Conservation (phyloP, 2,329 filamentous ascomycete species). For the Colletotrichum siamense region DNA sequence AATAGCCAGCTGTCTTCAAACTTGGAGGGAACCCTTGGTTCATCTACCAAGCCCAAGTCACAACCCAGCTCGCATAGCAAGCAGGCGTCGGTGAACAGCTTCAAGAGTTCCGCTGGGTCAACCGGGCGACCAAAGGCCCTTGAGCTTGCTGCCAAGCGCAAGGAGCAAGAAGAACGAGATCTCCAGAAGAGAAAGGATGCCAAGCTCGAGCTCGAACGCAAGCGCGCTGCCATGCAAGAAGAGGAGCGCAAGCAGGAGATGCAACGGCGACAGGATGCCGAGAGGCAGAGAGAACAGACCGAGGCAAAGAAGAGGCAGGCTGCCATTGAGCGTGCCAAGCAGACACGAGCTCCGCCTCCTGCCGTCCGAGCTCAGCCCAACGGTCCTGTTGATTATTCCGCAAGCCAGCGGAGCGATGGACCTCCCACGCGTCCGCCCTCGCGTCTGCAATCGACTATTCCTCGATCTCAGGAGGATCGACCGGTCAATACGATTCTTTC, state of each 20-base stretch:
- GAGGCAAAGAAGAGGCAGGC: slow-evolving; percentile 73
- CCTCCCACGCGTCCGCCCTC: slow-evolving; percentile 51
- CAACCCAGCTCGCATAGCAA: slow-evolving; percentile 68
- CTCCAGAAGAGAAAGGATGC: slow-evolving; percentile 79
- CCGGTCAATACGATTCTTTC: slow-evolving; percentile 65
- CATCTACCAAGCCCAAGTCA: slow-evolving; percentile 63
- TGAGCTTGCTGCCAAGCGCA: slow-evolving; percentile 79
- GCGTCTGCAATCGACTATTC: slow-evolving; percentile 61
- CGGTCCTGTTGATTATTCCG: slow-evolving; percentile 51
- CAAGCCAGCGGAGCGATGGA: slow-evolving; percentile 31
- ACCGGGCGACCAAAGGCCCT: slow-evolving; percentile 73
- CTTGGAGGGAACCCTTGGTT: slow-evolving; percentile 59
- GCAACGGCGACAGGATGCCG: slow-evolving; percentile 64
- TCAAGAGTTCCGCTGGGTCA: slow-evolving; percentile 70
- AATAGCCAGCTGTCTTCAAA: slow-evolving; percentile 63
- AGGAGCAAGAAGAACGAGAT: slow-evolving; percentile 84
- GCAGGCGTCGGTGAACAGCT: slow-evolving; percentile 55
- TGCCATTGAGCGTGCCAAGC: slow-evolving; percentile 68
- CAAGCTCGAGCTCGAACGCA: slow-evolving; percentile 82
- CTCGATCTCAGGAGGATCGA: slow-evolving; percentile 66
- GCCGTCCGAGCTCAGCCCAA: slow-evolving; percentile 60
- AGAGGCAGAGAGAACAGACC: slow-evolving; percentile 63
- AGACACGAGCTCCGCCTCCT: slow-evolving; percentile 67
- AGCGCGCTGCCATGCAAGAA: slow-evolving; percentile 70
- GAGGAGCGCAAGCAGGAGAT: slow-evolving; percentile 68